Conservation (phyloP, 768 basidiomycete species). For the Chalciporus piperatus region DNA sequence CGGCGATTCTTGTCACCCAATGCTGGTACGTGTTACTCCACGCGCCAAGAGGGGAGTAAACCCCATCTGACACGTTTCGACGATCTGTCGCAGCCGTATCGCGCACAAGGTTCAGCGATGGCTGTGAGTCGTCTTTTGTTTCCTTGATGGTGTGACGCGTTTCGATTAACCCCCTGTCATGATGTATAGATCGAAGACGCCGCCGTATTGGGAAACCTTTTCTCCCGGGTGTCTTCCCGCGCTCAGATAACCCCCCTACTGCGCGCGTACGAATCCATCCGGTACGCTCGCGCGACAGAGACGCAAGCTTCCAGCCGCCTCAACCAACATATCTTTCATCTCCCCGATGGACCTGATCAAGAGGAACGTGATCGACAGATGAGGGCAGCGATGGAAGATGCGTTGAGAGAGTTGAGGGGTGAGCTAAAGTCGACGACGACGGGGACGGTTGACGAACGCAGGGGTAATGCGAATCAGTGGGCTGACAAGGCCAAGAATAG, state of each 20-base stretch:
- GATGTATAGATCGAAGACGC: constrained; percentile 34
- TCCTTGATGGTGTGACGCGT: neutral
- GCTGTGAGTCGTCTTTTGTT: constrained; percentile 35
- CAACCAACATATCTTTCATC: constrained; percentile 55
- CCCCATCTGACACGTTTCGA: neutral
- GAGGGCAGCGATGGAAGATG: constrained; percentile 44
- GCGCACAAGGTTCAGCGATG: constrained; percentile 56
- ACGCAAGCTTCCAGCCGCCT: constrained; percentile 49
- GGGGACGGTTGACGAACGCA: constrained; percentile 12
- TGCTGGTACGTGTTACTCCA: constrained; percentile 34
- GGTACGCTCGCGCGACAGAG: constrained; percentile 45
- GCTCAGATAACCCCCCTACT: constrained; percentile 46
- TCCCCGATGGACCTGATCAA: constrained; percentile 54
- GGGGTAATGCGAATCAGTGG: constrained; percentile 53
- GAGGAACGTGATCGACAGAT: constrained; percentile 49
- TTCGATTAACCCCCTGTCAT: neutral
- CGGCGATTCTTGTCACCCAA: constrained; percentile 58
- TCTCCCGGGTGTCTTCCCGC: constrained; percentile 43
- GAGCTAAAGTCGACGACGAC: neutral
- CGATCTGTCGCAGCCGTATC: constrained; percentile 40
- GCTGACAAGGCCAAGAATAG: constrained; percentile 50
- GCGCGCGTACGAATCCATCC: constrained; percentile 50
- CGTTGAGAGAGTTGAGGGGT: constrained; percentile 24
- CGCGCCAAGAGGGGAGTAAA: neutral
- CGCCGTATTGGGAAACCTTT: constrained; percentile 45